Evolutionary conservation across 441 rosid species (phyloP).

Genomic region (Daphne laureola): DNA sequence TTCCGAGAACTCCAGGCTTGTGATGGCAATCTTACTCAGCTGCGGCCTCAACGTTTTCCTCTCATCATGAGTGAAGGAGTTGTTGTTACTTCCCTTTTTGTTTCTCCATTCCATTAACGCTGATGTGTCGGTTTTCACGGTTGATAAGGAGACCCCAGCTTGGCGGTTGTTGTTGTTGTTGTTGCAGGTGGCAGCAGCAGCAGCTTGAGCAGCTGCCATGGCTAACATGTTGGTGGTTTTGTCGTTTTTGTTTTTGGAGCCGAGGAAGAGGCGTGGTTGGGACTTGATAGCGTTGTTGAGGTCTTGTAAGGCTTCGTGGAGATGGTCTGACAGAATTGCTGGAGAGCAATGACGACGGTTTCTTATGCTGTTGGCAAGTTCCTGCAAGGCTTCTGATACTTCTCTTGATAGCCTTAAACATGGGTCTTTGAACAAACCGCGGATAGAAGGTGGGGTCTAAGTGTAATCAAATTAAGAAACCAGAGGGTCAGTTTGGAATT

Average conservation of each 20-base stretch:
- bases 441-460: constrained; percentile 55
- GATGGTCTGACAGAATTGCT: constrained; percentile 60
- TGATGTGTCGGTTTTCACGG: constrained; percentile 15
- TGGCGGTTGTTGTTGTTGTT: constrained; percentile 13
- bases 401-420: constrained; percentile 57
- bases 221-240: constrained; percentile 38
- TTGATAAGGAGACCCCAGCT: constrained; percentile 35
- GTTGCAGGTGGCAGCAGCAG: constrained; percentile 1
- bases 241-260: constrained; percentile 34
- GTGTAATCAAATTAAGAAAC: not conserved
- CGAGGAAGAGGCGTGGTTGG: constrained; percentile 57
- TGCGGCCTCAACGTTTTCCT: constrained; percentile 55
- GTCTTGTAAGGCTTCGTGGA: constrained; percentile 56
- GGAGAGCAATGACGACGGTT: constrained; percentile 69
- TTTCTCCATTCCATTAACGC: constrained; percentile 27
- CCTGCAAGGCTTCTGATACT: constrained; percentile 55
- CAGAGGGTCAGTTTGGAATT: not conserved
- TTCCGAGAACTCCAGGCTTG: constrained; percentile 73
- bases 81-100: constrained; percentile 15
- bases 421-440: constrained; percentile 64
- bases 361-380: constrained; percentile 52
- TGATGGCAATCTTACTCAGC: constrained; percentile 53
- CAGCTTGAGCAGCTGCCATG: constrained; percentile 40
- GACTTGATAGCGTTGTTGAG: constrained; percentile 58
- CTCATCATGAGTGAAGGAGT: constrained; percentile 30